Percentiles rank a stretch among this genome's conserved stretches.
Evolutionary conservation across 306 rosid species (phyloP).

Genomic region (Lathyrus aphaca): DNA sequence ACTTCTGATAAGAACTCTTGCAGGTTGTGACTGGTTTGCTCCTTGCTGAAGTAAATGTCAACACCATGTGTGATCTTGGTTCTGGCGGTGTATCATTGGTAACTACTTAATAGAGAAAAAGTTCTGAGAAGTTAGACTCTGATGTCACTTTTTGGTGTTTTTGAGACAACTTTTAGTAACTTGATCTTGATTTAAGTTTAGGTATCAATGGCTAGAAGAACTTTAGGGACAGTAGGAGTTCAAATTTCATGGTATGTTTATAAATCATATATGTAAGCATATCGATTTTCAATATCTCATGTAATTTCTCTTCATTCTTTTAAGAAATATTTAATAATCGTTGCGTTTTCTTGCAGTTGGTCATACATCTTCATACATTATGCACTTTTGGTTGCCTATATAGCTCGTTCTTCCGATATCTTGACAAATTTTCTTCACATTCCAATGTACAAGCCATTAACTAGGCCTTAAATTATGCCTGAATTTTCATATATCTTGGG

Average conservation of each 20-base stretch:
- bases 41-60: slow-evolving; percentile 77
- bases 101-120: slow-evolving; percentile 8
- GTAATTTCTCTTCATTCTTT: too few species aligned
- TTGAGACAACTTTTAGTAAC: slow-evolving; percentile 23
- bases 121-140: background rate
- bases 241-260: slow-evolving; percentile 72
- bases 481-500: slow-evolving; percentile 3
- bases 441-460: slow-evolving; percentile 54
- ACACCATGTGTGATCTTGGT: slow-evolving; percentile 85
- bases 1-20: slow-evolving; percentile 22
- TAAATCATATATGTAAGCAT: background rate
- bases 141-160: slow-evolving; percentile 10
- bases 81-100: slow-evolving; percentile 81
- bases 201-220: slow-evolving; percentile 87
- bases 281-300: too few species aligned
- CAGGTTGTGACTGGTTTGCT: slow-evolving; percentile 85
- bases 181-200: slow-evolving; percentile 44
- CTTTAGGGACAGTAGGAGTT: slow-evolving; percentile 73
- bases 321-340: background rate
- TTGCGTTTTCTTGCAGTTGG: slow-evolving; percentile 83
- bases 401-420: slow-evolving; percentile 78
- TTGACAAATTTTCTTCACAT: slow-evolving; percentile 70
- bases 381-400: slow-evolving; percentile 75
- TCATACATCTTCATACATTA: slow-evolving; percentile 83
- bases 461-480: slow-evolving; percentile 22